phyloP scores from a whole-genome alignment of 163 green algal genomes.

The Scenedesmus sp. region DNA sequence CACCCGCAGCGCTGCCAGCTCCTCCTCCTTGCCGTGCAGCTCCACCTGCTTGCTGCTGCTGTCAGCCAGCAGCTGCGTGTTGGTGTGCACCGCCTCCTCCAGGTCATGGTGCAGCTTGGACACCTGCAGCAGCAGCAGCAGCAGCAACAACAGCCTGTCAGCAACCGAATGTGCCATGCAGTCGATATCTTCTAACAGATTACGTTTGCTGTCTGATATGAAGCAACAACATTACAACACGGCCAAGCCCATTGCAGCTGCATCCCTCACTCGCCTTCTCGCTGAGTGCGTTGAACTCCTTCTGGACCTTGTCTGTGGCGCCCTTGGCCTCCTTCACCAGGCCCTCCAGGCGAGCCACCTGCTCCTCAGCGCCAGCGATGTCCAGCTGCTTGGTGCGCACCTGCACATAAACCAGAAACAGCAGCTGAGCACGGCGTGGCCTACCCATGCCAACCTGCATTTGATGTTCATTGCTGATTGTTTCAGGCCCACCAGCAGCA shows the following conservation, averaged over 20 bases:
- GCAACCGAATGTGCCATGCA: not conserved
- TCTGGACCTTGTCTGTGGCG: slow-evolving; percentile 82
- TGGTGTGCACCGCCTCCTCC: slow-evolving; percentile 91
- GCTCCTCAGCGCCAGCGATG: slow-evolving; percentile 79
- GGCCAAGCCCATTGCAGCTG: not conserved
- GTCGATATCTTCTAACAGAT: not conserved
- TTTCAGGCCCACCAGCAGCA: not conserved
- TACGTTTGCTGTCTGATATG: not conserved
- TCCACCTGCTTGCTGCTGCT: slow-evolving; percentile 88
- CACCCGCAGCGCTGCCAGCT: slow-evolving; percentile 77
- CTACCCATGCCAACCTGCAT: not conserved
- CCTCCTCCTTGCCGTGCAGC: slow-evolving; percentile 90
- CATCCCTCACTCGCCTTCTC: slow-evolving; percentile 75
- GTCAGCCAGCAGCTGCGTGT: slow-evolving; percentile 90
- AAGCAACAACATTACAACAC: not conserved
- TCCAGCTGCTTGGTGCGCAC: slow-evolving; percentile 54
- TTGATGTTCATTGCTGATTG: not conserved
- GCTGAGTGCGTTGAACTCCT: slow-evolving; percentile 90
- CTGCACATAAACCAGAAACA: slow-evolving; percentile 48
- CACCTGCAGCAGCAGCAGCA: slow-evolving; percentile 10
- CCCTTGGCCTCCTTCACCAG: slow-evolving; percentile 78
- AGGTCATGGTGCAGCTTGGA: slow-evolving; percentile 91
- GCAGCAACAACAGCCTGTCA: not conserved
- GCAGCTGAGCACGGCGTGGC: not conserved
- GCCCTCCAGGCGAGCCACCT: slow-evolving; percentile 76